Conservation (phyloP, 1,284 basidiomycete genomes). For the Cryptococcus maquisensis region DNA sequence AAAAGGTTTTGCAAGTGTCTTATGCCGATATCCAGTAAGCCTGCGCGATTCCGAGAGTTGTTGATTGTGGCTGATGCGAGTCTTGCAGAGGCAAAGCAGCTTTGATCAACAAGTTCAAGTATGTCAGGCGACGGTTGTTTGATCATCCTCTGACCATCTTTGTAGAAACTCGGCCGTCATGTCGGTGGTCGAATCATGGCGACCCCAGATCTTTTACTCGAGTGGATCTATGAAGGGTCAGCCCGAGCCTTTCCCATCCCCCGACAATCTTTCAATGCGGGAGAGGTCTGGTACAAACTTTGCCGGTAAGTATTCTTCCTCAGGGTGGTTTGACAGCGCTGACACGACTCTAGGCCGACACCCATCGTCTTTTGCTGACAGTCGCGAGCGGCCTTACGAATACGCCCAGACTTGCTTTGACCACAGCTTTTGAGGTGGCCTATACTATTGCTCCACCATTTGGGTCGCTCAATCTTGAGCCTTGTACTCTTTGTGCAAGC, state of each 20-base stretch:
- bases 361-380: not conserved
- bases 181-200: slow-evolving; percentile 42
- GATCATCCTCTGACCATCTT: not conserved
- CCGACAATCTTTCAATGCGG: slow-evolving; percentile 15
- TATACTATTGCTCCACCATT: too few species aligned
- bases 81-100: slow-evolving; percentile 40
- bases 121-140: slow-evolving; percentile 10
- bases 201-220: slow-evolving; percentile 47
- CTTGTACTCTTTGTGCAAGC: too few species aligned
- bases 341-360: not conserved
- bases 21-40: slow-evolving; percentile 48
- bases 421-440: too few species aligned
- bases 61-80: not conserved
- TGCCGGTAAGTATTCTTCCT: slow-evolving; percentile 8
- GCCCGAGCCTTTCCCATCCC: slow-evolving; percentile 33
- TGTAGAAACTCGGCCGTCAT: slow-evolving; percentile 46
- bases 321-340: not conserved
- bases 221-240: slow-evolving; percentile 34
- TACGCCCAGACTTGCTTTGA: not conserved
- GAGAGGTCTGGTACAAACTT: slow-evolving; percentile 9
- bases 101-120: slow-evolving; percentile 47
- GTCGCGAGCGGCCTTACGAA: not conserved
- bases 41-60: not conserved
- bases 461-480: too few species aligned
- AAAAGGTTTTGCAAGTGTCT: slow-evolving; percentile 48